Evolutionary conservation across 257 asterid species (phyloP).

Genomic region (Capsicum pubescens): DNA sequence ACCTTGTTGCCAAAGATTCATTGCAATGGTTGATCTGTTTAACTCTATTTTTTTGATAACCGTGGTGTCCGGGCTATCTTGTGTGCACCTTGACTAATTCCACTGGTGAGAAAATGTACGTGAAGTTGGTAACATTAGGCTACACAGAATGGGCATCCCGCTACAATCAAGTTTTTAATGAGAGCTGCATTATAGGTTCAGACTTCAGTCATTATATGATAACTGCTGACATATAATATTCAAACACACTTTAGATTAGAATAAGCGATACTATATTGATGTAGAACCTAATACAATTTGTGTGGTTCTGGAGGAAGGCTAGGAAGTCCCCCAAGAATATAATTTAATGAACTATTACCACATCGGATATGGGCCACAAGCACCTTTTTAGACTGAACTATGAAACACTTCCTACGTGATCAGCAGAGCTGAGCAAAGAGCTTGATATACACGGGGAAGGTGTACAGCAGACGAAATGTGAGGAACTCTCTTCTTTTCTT

Average conservation of each 20-base stretch:
- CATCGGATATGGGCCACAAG: background rate
- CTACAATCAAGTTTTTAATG: conserved; percentile 55
- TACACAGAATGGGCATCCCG: background rate
- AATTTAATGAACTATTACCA: background rate
- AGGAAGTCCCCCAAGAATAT: background rate
- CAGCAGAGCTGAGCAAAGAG: too few relatives aligned
- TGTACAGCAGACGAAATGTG: too few relatives aligned
- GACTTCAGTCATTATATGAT: conserved; percentile 27
- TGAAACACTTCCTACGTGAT: too few relatives aligned
- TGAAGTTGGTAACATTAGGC: background rate
- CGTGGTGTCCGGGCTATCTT: too few relatives aligned
- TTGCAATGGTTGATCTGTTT: background rate
- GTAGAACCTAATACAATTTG: background rate
- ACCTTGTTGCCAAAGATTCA: conserved; percentile 15
- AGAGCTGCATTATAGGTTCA: conserved; percentile 57
- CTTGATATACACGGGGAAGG: too few relatives aligned
- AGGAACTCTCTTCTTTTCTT: too few relatives aligned
- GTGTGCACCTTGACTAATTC: conserved; percentile 47
- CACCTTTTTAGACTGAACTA: conserved; percentile 4
- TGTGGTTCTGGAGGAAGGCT: background rate
- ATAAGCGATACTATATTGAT: background rate
- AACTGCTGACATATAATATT: background rate
- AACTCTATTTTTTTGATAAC: background rate
- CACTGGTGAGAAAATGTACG: background rate
- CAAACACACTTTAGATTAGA: background rate